Base-by-base conservation (phyloP, 805 yeast species). In the Sungouiella blattae region DNA sequence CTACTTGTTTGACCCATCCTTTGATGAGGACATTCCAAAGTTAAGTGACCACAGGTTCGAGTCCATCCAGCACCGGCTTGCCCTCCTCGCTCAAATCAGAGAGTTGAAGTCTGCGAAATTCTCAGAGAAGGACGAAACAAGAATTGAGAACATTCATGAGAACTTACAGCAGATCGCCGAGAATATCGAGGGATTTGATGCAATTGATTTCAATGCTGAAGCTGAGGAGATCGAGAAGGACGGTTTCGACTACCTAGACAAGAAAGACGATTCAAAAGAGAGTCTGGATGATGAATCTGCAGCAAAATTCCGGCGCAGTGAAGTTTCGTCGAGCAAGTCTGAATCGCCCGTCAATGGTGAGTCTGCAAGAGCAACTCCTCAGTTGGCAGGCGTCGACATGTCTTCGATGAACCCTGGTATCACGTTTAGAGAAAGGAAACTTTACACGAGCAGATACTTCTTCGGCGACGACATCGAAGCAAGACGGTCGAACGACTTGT, bases 1-100 rank as follows among this genome's bases (percentile, higher is more conserved):
- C 22, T 68, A 73, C 28, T 61, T 88, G 24, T 76, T 85, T 48
- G 96, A 87, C 52, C 86, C 94, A 0, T 77, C 80, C 11, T 83
- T 68, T 46, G 68, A 71, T 29, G 76, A 69, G 28, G 69, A 68
- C 29, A 63, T 67, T 16, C 71, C 73, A 0, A 60, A 62, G 28
- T 47, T 64, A 28, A 55, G 50, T 29, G 52, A 50, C 7, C 61
- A 57, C 37, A 50, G 48, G 20, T 46, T 52, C 2, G 63, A 60
- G 33, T 47, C 68, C 2, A 51, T 67, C 13, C 58, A 62, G 29
- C 59, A 60, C 20, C 49, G 72, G 14, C 49, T 67, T n/a, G 27
- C 49, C n/a, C 46, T 64, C 13, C 47, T 63, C 35, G 53, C 56
- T 27, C 63, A 57, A 36, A 50, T 65, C 15, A 39, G 68, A 39